Conservation (phyloP, 371 early-diverging fungal species). For the Mucor indicus region DNA sequence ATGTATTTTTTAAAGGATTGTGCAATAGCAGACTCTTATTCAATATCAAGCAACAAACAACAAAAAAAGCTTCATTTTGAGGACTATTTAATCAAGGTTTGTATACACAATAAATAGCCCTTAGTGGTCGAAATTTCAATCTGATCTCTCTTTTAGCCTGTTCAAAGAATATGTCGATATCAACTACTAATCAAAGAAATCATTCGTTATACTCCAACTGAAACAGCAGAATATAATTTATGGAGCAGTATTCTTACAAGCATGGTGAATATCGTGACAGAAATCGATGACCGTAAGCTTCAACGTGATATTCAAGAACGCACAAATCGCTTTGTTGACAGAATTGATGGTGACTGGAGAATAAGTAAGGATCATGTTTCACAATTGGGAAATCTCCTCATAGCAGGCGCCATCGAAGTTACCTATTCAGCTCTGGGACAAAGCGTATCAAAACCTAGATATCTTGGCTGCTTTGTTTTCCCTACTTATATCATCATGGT, state of each 20-base stretch:
- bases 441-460: slow-evolving; percentile 36
- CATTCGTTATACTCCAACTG: slow-evolving; percentile 28
- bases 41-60: slow-evolving; percentile 7
- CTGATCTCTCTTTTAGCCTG: too few species aligned
- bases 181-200: slow-evolving; percentile 44
- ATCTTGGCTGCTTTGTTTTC: slow-evolving; percentile 56
- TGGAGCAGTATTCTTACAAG: slow-evolving; percentile 23
- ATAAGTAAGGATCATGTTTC: slow-evolving; percentile 25
- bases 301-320: slow-evolving; percentile 32
- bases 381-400: slow-evolving; percentile 30
- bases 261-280: slow-evolving; percentile 34
- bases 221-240: slow-evolving; percentile 19
- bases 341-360: slow-evolving; percentile 40
- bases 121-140: too few species aligned
- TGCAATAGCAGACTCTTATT: slow-evolving; percentile 5
- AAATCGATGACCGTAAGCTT: slow-evolving; percentile 33
- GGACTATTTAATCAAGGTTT: slow-evolving; percentile 48
- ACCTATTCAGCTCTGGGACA: slow-evolving; percentile 39
- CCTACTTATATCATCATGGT: slow-evolving; percentile 51
- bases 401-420: slow-evolving; percentile 44
- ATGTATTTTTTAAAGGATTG: slow-evolving; percentile 32
- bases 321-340: slow-evolving; percentile 34
- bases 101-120: too few species aligned
- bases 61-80: slow-evolving; percentile 38
- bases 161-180: slow-evolving; percentile 50